Conservation (phyloP, 2,329 filamentous ascomycete genomes). For the Clarireedia monteithiana region DNA sequence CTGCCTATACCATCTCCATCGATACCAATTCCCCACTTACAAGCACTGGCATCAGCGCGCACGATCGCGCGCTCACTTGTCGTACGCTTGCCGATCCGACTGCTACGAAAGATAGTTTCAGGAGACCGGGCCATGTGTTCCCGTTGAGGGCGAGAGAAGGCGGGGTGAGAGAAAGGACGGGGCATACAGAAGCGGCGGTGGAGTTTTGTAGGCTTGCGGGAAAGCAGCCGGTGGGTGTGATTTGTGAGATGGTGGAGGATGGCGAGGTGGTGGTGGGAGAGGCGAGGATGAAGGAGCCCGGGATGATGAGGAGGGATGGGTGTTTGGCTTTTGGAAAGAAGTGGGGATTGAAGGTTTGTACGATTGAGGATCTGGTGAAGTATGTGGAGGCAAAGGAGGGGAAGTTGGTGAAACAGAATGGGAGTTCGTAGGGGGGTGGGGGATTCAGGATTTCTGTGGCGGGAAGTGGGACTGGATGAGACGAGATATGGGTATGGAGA, state of each 20-base stretch:
- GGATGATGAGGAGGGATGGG: constrained; percentile 86
- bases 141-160: constrained; percentile 73
- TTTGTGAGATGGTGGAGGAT: constrained; percentile 85
- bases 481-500: neutral
- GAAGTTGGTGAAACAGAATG: constrained; percentile 23
- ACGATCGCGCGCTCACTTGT: constrained; percentile 79
- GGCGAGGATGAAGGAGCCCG: constrained; percentile 57
- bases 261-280: constrained; percentile 64
- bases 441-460: neutral
- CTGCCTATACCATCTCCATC: constrained; percentile 87
- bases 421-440: constrained; percentile 1
- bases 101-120: constrained; percentile 49
- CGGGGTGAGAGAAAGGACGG: constrained; percentile 69
- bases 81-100: constrained; percentile 63
- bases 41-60: constrained; percentile 84
- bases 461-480: neutral
- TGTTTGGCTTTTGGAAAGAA: constrained; percentile 81
- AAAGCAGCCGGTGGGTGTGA: constrained; percentile 69
- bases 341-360: constrained; percentile 90
- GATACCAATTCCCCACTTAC: constrained; percentile 67
- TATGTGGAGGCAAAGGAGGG: constrained; percentile 39
- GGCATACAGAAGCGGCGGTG: constrained; percentile 89
- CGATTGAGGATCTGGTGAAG: constrained; percentile 80
- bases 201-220: constrained; percentile 85
- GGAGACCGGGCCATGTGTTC: constrained; percentile 83